These are phyloP conservation scores for Leptomonas pyrrhocoris DNA, from an alignment of 208 protist species.

Conservation along the genomic window DNA sequence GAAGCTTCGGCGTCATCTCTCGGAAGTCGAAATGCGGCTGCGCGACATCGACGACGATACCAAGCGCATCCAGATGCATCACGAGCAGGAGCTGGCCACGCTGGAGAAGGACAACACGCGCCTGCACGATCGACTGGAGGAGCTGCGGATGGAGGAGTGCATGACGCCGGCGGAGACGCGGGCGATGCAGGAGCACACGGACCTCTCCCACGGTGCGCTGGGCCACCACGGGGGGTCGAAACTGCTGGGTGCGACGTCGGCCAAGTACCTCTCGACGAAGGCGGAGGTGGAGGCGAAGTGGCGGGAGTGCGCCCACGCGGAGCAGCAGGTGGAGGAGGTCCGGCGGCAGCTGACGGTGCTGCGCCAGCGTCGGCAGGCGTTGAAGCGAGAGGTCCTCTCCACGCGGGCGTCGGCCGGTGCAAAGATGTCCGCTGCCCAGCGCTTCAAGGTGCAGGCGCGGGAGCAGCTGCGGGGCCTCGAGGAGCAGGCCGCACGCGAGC, in stretches of 20 bases:
- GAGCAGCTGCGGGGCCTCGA: constrained; percentile 89
- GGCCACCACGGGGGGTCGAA: constrained; percentile 40
- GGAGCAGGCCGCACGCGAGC: constrained; percentile 80
- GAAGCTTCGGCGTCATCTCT: constrained; percentile 55
- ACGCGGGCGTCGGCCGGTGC: constrained; percentile 8
- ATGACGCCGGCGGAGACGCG: constrained; percentile 39
- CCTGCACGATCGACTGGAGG: constrained; percentile 53
- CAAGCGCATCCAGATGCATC: constrained; percentile 52
- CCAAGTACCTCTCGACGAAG: constrained; percentile 55
- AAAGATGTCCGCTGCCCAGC: constrained; percentile 11
- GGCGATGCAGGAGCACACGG: constrained; percentile 5
- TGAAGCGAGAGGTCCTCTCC: constrained; percentile 11
- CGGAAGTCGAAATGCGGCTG: constrained; percentile 68
- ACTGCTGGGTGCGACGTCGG: constrained; percentile 50
- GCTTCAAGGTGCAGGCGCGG: constrained; percentile 36
- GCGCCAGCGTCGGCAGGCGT: constrained; percentile 9
- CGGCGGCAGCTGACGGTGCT: constrained; percentile 40
- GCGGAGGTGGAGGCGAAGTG: constrained; percentile 47
- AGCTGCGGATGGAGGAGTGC: constrained; percentile 78
- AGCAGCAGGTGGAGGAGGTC: constrained; percentile 42
- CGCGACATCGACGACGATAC: constrained; percentile 79
- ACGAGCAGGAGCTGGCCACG: constrained; percentile 71
- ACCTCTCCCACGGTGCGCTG: background rate
- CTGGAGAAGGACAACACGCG: constrained; percentile 58
- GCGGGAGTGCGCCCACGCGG: constrained; percentile 45